Conservation (phyloP, 129 eudicot genomes). For the Flaveria bidentis region DNA sequence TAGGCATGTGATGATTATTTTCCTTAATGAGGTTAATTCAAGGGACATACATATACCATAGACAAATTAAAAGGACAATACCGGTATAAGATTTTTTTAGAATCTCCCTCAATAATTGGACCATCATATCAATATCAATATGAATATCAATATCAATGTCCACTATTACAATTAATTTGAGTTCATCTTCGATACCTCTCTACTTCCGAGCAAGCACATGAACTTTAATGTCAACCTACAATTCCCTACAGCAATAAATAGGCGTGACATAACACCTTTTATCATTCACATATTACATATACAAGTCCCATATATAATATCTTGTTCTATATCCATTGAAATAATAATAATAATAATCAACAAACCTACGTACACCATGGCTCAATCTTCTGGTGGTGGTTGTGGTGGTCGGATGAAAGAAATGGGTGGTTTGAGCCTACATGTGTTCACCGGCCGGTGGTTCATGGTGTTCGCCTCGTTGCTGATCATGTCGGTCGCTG, state of each 20-base stretch:
- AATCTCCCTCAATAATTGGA: neutral
- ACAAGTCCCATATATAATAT: neutral
- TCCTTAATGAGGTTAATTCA: no score
- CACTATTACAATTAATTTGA: neutral
- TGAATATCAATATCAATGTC: neutral
- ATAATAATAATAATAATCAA: neutral
- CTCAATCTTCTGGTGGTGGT: conserved; percentile 20
- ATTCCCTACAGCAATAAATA: conserved; percentile 10
- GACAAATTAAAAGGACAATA: neutral
- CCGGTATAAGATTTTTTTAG: neutral
- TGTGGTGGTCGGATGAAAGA: conserved; percentile 18
- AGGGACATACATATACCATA: neutral
- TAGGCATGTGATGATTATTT: no score
- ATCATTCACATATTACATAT: no score
- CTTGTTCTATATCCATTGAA: neutral
- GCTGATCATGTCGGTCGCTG: conserved; percentile 69
- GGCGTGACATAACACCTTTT: neutral
- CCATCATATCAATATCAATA: neutral
- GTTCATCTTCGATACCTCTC: conserved; percentile 21
- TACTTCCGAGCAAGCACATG: conserved; percentile 12
- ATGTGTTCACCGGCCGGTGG: conserved; percentile 68
- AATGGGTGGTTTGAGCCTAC: conserved; percentile 38
- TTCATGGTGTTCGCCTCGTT: conserved; percentile 77
- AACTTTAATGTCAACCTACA: conserved; percentile 21
- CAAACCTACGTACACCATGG: neutral